Evolutionary conservation across 768 basidiomycete genomes (phyloP), one percentile per base, ranked within the genome.

Genomic region (Amanita pseudoporphyria): DNA sequence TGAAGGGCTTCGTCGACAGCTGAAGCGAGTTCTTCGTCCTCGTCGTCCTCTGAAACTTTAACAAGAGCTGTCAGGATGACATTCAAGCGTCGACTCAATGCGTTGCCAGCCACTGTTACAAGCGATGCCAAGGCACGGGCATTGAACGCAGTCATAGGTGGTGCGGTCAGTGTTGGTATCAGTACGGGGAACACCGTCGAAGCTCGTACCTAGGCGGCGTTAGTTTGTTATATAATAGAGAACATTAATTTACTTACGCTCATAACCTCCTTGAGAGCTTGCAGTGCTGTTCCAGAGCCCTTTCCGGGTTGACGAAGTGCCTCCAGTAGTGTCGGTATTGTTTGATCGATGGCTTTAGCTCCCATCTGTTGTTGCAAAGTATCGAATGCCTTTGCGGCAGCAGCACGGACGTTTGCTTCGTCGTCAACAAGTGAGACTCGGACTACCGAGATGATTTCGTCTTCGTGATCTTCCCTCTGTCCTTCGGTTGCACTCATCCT

Each of bases 121-220:
- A 99, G 74, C 0, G 93, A 84, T 2, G 84, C 86, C 9, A 98
- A 70, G 1, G 95, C 96, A 5, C 84, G 82, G 14, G 88, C 90
- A 60, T 98, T 98, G 82, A 97, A 98, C 7, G 85, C 81, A 3
- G 93, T 82, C 79, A 98, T 95, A 0, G 94, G 96, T 6, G 77
- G 78, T 4, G 87, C 79, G 35, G 88, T 93, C 52, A 99, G 71
- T 1, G 93, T 95, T 0, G 94, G 96, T 51, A 99, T 90, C 49
- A 98, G 71, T 16, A 97, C 88, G 0, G 96, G 96, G 88, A 98
- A 98, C 33, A 98, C 93, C 9, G 88, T 92, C 35, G 84, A 76
- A 12, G 95, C 90, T 33, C 94, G 90, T 57, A 97, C 88, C 87
- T 93, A 62, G 2, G 26, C 39, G 31, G 46, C 26, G 37, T 19